Conservation (phyloP, 805 yeast species). For the Kazachstania africana region DNA sequence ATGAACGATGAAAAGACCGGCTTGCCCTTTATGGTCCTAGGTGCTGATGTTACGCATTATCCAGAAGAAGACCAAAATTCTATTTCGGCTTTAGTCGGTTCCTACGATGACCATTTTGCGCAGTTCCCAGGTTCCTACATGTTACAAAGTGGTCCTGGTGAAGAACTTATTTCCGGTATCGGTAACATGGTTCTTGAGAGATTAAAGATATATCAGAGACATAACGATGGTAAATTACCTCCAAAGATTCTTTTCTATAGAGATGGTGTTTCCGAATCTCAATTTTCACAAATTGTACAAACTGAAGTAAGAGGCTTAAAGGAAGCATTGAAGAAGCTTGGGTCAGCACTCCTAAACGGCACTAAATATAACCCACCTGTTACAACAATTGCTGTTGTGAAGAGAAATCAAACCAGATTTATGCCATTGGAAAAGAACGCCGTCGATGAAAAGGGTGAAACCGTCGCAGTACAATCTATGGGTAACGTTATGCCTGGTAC, state of each 20-base stretch:
- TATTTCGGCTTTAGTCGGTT: constrained; percentile 13
- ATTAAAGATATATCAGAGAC: constrained; percentile 8
- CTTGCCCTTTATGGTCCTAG: constrained; percentile 12
- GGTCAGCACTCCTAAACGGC: constrained; percentile 4
- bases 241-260: constrained; percentile 14
- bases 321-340: constrained; percentile 8
- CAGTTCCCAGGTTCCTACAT: constrained; percentile 16
- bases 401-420: constrained; percentile 16
- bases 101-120: constrained; percentile 11
- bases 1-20: constrained; percentile 9
- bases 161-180: constrained; percentile 11
- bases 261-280: constrained; percentile 18
- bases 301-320: constrained; percentile 13
- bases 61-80: constrained; percentile 16
- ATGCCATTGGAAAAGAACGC: constrained; percentile 16
- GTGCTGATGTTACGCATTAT: constrained; percentile 19
- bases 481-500: constrained; percentile 19
- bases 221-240: constrained; percentile 14
- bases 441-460: constrained; percentile 9
- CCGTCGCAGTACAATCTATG: constrained; percentile 14
- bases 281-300: constrained; percentile 12
- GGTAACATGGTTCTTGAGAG: constrained; percentile 9
- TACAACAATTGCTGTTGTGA: constrained; percentile 12
- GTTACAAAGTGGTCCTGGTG: constrained; percentile 13
- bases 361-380: constrained; percentile 11